A percentile compares a stretch with the other conserved stretches of the same genome.
phyloP scores from a whole-genome alignment of 2,329 filamentous ascomycete species.

The Microthyrium microscopicum region DNA sequence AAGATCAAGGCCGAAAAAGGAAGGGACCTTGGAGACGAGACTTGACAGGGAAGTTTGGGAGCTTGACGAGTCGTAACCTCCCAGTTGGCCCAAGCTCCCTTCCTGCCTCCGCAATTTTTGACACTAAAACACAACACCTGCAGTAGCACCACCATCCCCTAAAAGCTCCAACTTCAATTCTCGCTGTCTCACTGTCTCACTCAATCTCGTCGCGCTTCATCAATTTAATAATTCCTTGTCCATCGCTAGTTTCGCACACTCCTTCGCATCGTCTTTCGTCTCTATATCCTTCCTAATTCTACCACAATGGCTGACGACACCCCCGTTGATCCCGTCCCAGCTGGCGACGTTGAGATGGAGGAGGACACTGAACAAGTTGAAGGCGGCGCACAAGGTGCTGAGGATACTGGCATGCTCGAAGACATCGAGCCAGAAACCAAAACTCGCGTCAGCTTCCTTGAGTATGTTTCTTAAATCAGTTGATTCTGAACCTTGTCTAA shows the following conservation, averaged over 20 bases:
- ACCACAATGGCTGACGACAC: conserved; percentile 30
- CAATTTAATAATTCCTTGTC: not conserved
- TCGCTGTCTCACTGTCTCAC: not conserved
- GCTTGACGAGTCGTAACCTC: too few species aligned
- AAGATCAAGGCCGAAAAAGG: too few species aligned
- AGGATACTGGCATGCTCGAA: conserved; percentile 21
- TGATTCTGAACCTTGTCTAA: too few species aligned
- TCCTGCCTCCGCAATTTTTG: too few species aligned
- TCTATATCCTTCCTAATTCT: conserved; percentile 9
- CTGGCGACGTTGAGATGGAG: conserved; percentile 10
- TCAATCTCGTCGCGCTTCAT: not conserved
- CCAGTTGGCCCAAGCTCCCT: not conserved
- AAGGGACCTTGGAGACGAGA: too few species aligned
- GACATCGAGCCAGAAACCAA: conserved; percentile 26
- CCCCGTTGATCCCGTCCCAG: conserved; percentile 23
- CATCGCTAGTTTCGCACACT: not conserved
- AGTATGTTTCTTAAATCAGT: conserved; percentile 18
- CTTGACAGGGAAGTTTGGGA: too few species aligned
- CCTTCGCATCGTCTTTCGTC: not conserved
- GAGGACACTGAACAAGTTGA: conserved; percentile 14
- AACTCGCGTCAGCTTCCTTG: conserved; percentile 27
- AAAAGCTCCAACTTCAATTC: not conserved
- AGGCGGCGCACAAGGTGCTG: conserved; percentile 17
- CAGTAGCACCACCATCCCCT: not conserved
- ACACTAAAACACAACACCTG: too few species aligned